Base-by-base conservation (phyloP, 192 early-diverging fungal species). In the Backusella mclennaniae region DNA sequence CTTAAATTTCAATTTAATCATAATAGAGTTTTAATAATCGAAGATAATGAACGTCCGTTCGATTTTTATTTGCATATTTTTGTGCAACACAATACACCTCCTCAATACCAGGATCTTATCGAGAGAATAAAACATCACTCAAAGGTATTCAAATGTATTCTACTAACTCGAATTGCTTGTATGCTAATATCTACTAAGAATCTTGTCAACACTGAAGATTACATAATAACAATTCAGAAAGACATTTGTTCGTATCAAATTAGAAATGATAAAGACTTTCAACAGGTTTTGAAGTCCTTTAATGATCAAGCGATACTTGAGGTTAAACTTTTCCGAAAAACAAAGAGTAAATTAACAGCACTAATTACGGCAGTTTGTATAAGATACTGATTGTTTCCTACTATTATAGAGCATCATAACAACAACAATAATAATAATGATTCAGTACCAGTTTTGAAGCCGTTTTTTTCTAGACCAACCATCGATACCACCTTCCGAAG, bases 21-120 rank as follows among this genome's bases (percentile, higher is more conserved):
- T n/a, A 49, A 49, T 49, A 49, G 46, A 49, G 46, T 49, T 49
- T 44, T 44, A 44, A 41, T 41, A 33, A 69, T 69, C 21, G n/a
- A 69, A 69, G 68, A 63, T 63, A 63, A 69, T 69, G 35, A 39
- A 38, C 35, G 35, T 26, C 21, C 19, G 68, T 38, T 38, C 68
- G 68, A 69, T 72, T 72, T 72, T 53, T 42, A n/a, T 49, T 44
- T 72, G 29, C 71, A 72, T 72, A 44, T 72, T 1, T 72, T 33
- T 72, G 71, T 53, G 42, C 71, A 49, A 52, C 71, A 72, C 31
- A 42, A 49, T 7, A 23, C 36, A 7, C 46, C 46, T 72, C 71
- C 71, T 72, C 36, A 15, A 35, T 72, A 52, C 33, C 29, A 42
- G 17, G 71, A 72, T 21, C 29, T 72, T n/a, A 14, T 72, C 3